Conservation (phyloP, 257 asterid species). For the Prunella vulgaris region DNA sequence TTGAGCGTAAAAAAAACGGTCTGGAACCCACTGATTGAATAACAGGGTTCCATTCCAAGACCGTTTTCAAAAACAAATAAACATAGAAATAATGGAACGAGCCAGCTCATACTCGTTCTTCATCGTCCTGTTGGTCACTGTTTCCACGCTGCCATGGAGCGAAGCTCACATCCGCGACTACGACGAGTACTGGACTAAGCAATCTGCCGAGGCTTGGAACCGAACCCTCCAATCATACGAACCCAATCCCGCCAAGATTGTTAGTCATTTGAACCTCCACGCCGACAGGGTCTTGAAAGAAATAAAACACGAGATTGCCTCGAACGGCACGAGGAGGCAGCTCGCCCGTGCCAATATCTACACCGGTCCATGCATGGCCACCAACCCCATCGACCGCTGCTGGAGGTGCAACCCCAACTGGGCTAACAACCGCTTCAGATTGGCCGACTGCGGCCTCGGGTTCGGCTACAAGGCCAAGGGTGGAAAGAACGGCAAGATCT, state of each 20-base stretch:
- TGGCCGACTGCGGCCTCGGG: slow-evolving; percentile 75
- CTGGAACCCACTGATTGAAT: slow-evolving; percentile 19
- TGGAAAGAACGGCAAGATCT: slow-evolving; percentile 54
- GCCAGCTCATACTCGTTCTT: slow-evolving; percentile 13
- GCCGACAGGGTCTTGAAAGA: slow-evolving; percentile 34
- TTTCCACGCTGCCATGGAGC: slow-evolving; percentile 26
- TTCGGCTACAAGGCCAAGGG: slow-evolving; percentile 67
- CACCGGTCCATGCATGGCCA: slow-evolving; percentile 49
- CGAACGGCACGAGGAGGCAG: slow-evolving; percentile 47
- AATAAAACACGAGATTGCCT: not conserved
- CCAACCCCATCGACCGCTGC: slow-evolving; percentile 82
- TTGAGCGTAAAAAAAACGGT: slow-evolving; percentile 9
- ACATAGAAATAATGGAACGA: slow-evolving; percentile 25
- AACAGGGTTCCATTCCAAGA: slow-evolving; percentile 27
- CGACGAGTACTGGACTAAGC: slow-evolving; percentile 46
- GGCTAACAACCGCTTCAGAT: slow-evolving; percentile 52
- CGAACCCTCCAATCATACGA: slow-evolving; percentile 41
- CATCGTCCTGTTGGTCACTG: slow-evolving; percentile 30
- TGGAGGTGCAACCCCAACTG: slow-evolving; percentile 79
- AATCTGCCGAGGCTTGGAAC: slow-evolving; percentile 52
- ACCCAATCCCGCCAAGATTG: slow-evolving; percentile 43
- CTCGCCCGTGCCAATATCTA: slow-evolving; percentile 18
- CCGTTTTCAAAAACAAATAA: slow-evolving; percentile 2
- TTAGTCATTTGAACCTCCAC: slow-evolving; percentile 37
- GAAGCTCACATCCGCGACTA: slow-evolving; percentile 19